These are phyloP conservation scores for Rosa chinensis DNA, from an alignment of 306 rosid genomes.

Conservation along the genomic window DNA sequence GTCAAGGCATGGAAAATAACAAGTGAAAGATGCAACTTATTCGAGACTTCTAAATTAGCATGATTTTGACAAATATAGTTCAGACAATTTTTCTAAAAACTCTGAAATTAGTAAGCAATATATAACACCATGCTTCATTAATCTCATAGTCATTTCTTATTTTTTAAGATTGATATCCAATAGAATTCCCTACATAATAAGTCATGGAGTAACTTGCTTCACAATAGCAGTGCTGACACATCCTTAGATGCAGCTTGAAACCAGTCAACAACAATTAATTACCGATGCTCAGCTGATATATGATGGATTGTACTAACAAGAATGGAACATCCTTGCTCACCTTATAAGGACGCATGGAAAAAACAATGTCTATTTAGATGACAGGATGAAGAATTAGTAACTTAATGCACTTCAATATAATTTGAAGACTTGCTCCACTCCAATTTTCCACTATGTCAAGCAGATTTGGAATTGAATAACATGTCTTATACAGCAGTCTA, in stretches of 20 bases:
- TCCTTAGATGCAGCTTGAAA: neutral
- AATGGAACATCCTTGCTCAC: neutral
- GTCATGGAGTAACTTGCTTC: neutral
- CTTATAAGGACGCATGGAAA: neutral
- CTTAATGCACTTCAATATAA: neutral
- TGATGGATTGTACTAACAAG: neutral
- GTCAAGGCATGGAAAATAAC: neutral
- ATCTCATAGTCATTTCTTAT: neutral
- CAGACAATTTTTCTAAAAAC: neutral
- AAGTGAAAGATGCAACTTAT: neutral
- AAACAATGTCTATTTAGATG: neutral
- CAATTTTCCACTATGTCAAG: neutral
- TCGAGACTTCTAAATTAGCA: neutral
- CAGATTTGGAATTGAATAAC: neutral
- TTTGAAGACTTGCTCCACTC: neutral
- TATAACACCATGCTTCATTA: neutral
- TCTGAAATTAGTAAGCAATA: neutral
- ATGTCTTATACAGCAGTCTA: neutral
- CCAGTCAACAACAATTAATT: neutral
- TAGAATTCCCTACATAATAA: neutral
- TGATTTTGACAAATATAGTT: neutral
- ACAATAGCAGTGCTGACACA: neutral
- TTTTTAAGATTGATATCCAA: neutral
- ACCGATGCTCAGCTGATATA: neutral
- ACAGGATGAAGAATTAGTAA: neutral